phyloP scores from a whole-genome alignment of 2,329 filamentous ascomycete species.

The Stylonectria norvegica region DNA sequence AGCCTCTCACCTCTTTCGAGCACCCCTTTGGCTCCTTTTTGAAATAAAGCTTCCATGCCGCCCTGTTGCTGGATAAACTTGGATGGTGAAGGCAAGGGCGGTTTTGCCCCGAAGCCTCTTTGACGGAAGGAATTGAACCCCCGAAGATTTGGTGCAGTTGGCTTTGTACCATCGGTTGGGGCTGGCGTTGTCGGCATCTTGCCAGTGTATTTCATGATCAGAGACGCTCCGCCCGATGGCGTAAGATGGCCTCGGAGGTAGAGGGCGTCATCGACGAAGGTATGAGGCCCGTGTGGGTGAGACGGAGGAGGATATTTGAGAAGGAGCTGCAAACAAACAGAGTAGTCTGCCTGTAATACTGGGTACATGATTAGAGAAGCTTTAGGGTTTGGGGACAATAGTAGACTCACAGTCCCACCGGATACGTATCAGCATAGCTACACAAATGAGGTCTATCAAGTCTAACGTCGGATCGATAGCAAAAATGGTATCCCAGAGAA shows the following conservation, averaged over 20 bases:
- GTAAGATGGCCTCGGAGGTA: constrained; percentile 66
- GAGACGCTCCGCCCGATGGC: constrained; percentile 56
- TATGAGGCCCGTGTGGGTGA: constrained; percentile 63
- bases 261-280: constrained; percentile 81
- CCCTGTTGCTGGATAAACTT: constrained; percentile 55
- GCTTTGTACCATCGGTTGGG: constrained; percentile 22
- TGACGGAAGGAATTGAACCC: constrained; percentile 37
- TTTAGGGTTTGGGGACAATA: not conserved
- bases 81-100: constrained; percentile 46
- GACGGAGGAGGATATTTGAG: constrained; percentile 75
- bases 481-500: constrained; percentile 89
- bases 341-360: constrained; percentile 88
- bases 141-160: constrained; percentile 35
- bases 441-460: constrained; percentile 84
- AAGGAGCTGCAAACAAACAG: constrained; percentile 74
- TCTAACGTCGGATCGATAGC: constrained; percentile 77
- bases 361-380: constrained; percentile 22
- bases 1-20: constrained; percentile 71
- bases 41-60: constrained; percentile 67
- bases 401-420: constrained; percentile 73
- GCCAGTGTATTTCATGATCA: constrained; percentile 70
- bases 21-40: constrained; percentile 72
- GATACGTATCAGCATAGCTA: constrained; percentile 89
- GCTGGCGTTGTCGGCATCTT: constrained; percentile 41
- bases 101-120: constrained; percentile 39